These are phyloP conservation scores for Camellia granthamiana DNA, from an alignment of 148 eudicot species.

Conservation along the genomic window DNA sequence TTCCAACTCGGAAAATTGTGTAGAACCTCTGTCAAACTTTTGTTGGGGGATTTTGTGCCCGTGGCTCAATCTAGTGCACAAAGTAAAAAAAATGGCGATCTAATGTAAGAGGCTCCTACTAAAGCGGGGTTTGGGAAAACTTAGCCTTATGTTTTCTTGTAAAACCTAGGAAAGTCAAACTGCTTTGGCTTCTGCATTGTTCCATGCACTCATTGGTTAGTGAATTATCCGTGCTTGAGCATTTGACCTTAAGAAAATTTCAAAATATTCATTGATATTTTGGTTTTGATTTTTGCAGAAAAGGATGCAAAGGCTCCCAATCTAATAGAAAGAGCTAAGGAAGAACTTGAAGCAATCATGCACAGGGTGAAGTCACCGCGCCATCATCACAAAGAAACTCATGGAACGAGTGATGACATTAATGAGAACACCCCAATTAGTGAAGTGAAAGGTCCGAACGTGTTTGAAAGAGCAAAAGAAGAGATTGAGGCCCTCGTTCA, in stretches of 20 bases:
- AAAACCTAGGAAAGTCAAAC: neutral
- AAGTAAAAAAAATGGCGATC: too few relatives aligned
- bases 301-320: slow-evolving; percentile 29
- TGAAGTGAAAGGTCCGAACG: slow-evolving; percentile 49
- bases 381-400: slow-evolving; percentile 49
- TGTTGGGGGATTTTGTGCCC: neutral
- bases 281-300: slow-evolving; percentile 16
- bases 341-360: slow-evolving; percentile 23
- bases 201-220: neutral
- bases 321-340: slow-evolving; percentile 21
- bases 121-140: neutral
- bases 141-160: neutral
- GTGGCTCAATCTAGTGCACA: neutral
- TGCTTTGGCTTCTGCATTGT: neutral
- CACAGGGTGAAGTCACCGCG: slow-evolving; percentile 7
- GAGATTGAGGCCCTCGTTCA: slow-evolving; percentile 50
- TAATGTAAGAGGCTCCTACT: too few relatives aligned
- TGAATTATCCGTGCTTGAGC: neutral
- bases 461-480: slow-evolving; percentile 54
- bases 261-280: neutral
- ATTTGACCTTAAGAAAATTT: neutral
- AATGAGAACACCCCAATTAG: slow-evolving; percentile 34
- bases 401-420: slow-evolving; percentile 35
- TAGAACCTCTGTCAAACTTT: neutral
- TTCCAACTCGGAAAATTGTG: neutral